Conservation (phyloP, 208 protist genomes). For the Wallacemonas rigidus region DNA sequence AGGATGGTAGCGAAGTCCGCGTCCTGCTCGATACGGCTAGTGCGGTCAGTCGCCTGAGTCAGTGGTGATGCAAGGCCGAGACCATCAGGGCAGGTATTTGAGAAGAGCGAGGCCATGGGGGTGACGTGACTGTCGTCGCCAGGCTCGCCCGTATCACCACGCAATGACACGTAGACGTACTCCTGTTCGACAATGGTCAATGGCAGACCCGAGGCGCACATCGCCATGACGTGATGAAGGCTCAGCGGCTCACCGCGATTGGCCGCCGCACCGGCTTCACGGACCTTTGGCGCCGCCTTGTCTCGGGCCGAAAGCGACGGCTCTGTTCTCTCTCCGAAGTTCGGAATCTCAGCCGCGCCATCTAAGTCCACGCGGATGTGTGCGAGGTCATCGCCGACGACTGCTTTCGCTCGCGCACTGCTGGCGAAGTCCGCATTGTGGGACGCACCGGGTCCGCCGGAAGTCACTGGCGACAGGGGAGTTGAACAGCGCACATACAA, state of each 20-base stretch:
- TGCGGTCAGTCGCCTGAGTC: background rate
- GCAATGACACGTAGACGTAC: background rate
- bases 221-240: slow-evolving; percentile 8
- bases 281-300: too few relatives aligned
- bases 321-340: background rate
- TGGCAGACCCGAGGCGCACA: slow-evolving; percentile 6
- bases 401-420: background rate
- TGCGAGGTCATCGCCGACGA: background rate
- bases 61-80: background rate
- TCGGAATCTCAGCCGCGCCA: background rate
- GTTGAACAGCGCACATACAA: slow-evolving; percentile 1
- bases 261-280: too few relatives aligned
- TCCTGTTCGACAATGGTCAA: slow-evolving; percentile 12
- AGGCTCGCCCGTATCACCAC: background rate
- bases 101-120: too few relatives aligned
- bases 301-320: background rate
- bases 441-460: too few relatives aligned
- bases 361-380: background rate
- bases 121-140: too few relatives aligned
- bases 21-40: background rate
- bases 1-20: background rate
- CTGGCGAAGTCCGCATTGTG: too few relatives aligned
- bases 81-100: too few relatives aligned
- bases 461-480: background rate
- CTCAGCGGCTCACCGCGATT: background rate